A percentile compares a stretch with the other conserved stretches of the same genome.
These are phyloP conservation scores for Rheum nobile DNA, from an alignment of 148 eudicot species.

Conservation along the genomic window DNA sequence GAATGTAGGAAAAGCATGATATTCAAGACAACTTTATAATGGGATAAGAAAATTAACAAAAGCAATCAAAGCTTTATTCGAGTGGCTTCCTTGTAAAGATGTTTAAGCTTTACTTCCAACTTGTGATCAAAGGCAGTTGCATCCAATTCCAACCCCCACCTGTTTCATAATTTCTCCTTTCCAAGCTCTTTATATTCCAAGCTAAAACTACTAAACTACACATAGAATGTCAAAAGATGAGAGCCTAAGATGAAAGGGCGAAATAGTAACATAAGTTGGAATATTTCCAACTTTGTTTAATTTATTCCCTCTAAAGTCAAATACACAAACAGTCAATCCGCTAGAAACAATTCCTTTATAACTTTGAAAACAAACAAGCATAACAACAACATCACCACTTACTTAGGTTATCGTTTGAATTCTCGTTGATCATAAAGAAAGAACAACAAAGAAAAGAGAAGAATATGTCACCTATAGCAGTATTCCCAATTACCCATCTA, in stretches of 20 bases:
- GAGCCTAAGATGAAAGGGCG: not conserved
- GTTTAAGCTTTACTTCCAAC: conserved; percentile 13
- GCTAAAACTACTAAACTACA: not conserved
- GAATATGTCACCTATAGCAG: not conserved
- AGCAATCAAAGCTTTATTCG: not conserved
- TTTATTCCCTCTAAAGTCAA: not conserved
- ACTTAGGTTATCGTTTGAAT: not conserved
- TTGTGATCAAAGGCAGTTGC: conserved; percentile 5
- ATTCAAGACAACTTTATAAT: not conserved
- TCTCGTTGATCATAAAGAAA: not conserved
- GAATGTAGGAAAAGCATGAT: not conserved
- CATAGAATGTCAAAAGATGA: not conserved
- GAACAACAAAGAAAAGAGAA: not conserved
- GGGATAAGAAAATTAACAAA: not conserved
- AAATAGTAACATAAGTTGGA: not conserved
- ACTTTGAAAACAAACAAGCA: not conserved
- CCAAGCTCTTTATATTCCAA: not conserved
- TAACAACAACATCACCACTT: not conserved
- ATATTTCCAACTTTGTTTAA: not conserved
- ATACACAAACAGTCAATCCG: no score
- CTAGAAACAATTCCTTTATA: no score
- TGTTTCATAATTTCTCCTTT: not conserved
- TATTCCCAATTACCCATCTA: not conserved
- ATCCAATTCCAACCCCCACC: conserved; percentile 4
- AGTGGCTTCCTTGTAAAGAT: not conserved